Evolutionary conservation across 768 basidiomycete genomes (phyloP).

Genomic region (Cantharellus anzutake): DNA sequence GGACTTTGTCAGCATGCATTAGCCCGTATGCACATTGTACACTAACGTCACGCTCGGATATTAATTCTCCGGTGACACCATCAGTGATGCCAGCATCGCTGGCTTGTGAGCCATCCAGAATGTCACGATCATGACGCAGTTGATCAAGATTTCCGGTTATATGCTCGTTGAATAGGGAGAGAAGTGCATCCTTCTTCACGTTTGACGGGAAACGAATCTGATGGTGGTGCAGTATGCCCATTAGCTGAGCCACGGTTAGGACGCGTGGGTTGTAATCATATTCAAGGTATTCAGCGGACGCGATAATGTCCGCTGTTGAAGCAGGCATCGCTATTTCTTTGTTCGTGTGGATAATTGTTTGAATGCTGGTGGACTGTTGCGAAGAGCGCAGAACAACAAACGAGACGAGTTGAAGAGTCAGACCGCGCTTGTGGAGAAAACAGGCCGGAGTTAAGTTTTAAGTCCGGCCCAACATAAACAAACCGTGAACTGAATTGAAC

Average conservation of each 20-base stretch:
- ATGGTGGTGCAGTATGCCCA: slow-evolving; percentile 61
- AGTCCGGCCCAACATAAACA: no score
- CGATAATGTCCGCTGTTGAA: slow-evolving; percentile 54
- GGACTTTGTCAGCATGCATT: no score
- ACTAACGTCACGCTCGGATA: slow-evolving; percentile 16
- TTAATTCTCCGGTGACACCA: slow-evolving; percentile 57
- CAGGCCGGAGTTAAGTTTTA: no score
- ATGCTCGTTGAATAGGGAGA: slow-evolving; percentile 61
- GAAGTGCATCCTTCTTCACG: slow-evolving; percentile 58
- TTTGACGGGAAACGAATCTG: slow-evolving; percentile 54
- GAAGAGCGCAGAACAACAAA: background rate
- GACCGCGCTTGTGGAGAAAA: no score
- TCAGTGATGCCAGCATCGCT: slow-evolving; percentile 73
- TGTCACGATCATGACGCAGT: slow-evolving; percentile 42
- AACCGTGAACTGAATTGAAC: no score
- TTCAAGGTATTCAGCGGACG: slow-evolving; percentile 57
- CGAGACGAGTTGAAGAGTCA: no score
- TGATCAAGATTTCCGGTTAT: slow-evolving; percentile 39
- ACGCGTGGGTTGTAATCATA: slow-evolving; percentile 53
- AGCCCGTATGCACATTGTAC: background rate
- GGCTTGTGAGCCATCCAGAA: slow-evolving; percentile 47
- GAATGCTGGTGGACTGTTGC: background rate
- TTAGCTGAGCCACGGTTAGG: slow-evolving; percentile 64
- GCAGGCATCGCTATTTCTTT: background rate
- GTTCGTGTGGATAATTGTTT: background rate